Percentiles rank a stretch among this genome's conserved stretches.
Conservation (phyloP, 768 basidiomycete species). For the Russula earlei region DNA sequence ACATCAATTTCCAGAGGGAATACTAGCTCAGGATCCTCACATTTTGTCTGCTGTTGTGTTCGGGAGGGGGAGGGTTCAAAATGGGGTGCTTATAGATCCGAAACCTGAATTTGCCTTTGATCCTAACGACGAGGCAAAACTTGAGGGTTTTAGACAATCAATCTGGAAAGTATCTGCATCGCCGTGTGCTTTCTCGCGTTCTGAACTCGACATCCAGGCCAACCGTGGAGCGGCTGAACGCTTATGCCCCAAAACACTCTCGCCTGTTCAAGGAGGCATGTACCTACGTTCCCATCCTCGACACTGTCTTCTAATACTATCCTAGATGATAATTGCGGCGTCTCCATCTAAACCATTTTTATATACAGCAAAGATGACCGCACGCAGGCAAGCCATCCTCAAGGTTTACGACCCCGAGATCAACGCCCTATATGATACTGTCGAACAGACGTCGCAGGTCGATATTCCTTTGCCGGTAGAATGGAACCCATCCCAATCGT, state of each 20-base stretch:
- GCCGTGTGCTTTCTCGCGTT: neutral
- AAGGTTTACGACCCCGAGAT: constrained; percentile 35
- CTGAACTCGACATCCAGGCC: constrained; percentile 26
- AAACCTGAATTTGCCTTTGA: constrained; percentile 22
- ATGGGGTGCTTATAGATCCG: constrained; percentile 29
- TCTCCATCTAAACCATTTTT: constrained; percentile 34
- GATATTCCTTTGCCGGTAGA: constrained; percentile 23
- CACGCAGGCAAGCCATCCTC: constrained; percentile 31
- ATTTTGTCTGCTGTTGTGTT: constrained; percentile 27
- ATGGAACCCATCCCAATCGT: constrained; percentile 23
- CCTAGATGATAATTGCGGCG: constrained; percentile 37
- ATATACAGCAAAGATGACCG: constrained; percentile 35
- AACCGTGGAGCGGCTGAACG: constrained; percentile 33
- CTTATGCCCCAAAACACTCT: constrained; percentile 35
- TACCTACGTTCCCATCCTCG: neutral
- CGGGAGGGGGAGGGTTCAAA: constrained; percentile 26
- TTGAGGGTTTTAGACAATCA: constrained; percentile 21
- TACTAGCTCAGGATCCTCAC: constrained; percentile 27
- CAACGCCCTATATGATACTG: constrained; percentile 28
- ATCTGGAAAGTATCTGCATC: constrained; percentile 10
- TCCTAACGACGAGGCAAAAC: constrained; percentile 20
- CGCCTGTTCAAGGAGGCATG: constrained; percentile 38
- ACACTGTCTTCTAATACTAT: neutral
- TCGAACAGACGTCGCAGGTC: constrained; percentile 28
- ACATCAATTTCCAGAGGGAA: constrained; percentile 28